Percentiles rank a stretch among this genome's conserved stretches.
These are phyloP conservation scores for Fusarium camptoceras DNA, from an alignment of 2,329 filamentous ascomycete genomes.

Conservation along the genomic window DNA sequence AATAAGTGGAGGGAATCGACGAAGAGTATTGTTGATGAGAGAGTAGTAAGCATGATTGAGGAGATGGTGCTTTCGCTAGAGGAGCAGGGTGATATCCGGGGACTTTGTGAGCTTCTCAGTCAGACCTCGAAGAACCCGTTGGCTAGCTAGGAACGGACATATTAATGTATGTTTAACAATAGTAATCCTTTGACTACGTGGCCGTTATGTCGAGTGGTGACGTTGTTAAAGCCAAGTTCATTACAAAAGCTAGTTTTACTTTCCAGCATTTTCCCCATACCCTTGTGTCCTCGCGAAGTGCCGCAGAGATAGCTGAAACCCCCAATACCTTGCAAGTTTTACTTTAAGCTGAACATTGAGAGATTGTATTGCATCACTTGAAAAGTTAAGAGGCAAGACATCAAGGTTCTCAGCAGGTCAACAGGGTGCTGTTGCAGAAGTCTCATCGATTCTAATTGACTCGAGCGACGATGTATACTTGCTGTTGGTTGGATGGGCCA, in stretches of 20 bases:
- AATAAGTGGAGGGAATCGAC: slow-evolving; percentile 8
- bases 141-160: neutral
- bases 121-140: neutral
- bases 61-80: slow-evolving; percentile 3
- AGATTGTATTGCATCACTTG: neutral
- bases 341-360: neutral
- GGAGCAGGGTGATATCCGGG: neutral
- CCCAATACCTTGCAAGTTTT: neutral
- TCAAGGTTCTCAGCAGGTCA: slow-evolving; percentile 25
- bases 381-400: neutral
- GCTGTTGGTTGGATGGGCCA: neutral
- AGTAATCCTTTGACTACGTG: neutral
- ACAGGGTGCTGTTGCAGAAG: neutral
- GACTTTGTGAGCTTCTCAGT: neutral
- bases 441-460: too few species aligned
- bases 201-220: neutral
- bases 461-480: neutral
- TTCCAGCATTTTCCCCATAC: neutral
- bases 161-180: neutral
- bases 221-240: neutral
- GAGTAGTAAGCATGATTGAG: neutral
- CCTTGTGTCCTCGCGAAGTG: neutral
- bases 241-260: neutral
- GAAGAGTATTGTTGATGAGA: neutral
- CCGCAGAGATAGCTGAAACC: neutral